Conservation (phyloP, 2,329 filamentous ascomycete species). For the Diplocarpon mali region DNA sequence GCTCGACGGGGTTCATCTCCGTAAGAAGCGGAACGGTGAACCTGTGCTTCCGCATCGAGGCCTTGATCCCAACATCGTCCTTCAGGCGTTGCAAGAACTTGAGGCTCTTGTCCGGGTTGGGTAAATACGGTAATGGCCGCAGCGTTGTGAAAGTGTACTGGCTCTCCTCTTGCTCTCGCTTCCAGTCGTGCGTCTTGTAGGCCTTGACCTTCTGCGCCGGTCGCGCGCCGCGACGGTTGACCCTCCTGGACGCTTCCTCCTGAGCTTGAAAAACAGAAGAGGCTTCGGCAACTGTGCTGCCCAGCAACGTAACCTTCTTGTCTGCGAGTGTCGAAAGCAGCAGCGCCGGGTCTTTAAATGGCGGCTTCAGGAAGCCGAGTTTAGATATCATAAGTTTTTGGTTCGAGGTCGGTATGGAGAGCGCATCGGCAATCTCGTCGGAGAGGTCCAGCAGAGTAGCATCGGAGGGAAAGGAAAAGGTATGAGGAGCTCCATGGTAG, state of each 20-base stretch:
- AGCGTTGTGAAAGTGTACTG: constrained; percentile 75
- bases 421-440: constrained; percentile 39
- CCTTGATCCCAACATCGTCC: constrained; percentile 74
- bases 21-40: constrained; percentile 81
- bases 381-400: constrained; percentile 62
- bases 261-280: constrained; percentile 40
- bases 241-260: constrained; percentile 37
- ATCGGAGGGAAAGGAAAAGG: constrained; percentile 33
- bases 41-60: constrained; percentile 71
- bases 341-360: constrained; percentile 48
- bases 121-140: constrained; percentile 65
- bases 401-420: constrained; percentile 49
- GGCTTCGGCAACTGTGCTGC: constrained; percentile 50
- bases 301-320: constrained; percentile 56
- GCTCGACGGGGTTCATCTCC: constrained; percentile 83
- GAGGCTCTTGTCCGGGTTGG: constrained; percentile 59
- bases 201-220: constrained; percentile 28
- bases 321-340: constrained; percentile 36
- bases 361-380: constrained; percentile 50
- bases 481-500: constrained; percentile 36
- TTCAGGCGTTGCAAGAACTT: constrained; percentile 65
- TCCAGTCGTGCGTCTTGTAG: constrained; percentile 35
- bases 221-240: constrained; percentile 27
- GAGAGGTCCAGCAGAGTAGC: constrained; percentile 49
- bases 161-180: constrained; percentile 35